These are phyloP conservation scores for Fusarium decemcellulare DNA, from an alignment of 2,329 filamentous ascomycete species.

Conservation along the genomic window DNA sequence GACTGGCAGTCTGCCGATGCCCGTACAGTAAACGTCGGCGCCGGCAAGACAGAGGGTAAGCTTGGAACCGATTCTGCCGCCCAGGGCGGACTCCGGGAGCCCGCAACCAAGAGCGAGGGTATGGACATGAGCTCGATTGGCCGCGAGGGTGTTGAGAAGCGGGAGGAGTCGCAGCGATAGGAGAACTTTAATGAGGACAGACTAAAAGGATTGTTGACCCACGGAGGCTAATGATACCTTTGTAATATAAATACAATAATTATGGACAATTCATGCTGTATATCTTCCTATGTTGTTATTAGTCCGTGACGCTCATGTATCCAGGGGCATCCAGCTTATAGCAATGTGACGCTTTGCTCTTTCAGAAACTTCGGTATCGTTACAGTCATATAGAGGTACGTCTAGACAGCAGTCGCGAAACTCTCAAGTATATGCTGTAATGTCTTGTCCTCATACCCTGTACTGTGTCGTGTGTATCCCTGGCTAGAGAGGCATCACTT, in stretches of 20 bases:
- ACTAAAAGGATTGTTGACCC: background rate
- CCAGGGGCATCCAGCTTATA: too few relatives aligned
- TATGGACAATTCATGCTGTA: slow-evolving; percentile 7
- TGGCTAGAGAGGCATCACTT: too few relatives aligned
- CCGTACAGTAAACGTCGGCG: slow-evolving; percentile 78
- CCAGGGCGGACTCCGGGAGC: slow-evolving; percentile 68
- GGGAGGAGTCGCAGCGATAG: slow-evolving; percentile 24
- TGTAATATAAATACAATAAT: slow-evolving; percentile 27
- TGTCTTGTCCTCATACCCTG: too few relatives aligned
- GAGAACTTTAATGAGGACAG: background rate
- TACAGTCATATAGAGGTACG: too few relatives aligned
- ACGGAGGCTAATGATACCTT: slow-evolving; percentile 30
- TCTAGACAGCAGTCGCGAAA: too few relatives aligned
- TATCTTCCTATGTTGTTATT: background rate
- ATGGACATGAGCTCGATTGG: slow-evolving; percentile 73
- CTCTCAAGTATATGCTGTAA: too few relatives aligned
- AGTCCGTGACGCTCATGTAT: too few relatives aligned
- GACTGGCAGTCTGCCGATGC: slow-evolving; percentile 84
- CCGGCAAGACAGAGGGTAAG: slow-evolving; percentile 68
- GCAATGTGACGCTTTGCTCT: too few relatives aligned
- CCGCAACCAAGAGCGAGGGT: slow-evolving; percentile 69
- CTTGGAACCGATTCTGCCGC: slow-evolving; percentile 65
- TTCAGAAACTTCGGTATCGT: too few relatives aligned
- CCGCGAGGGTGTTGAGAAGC: slow-evolving; percentile 63
- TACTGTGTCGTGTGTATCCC: too few relatives aligned